A percentile compares a stretch with the other conserved stretches of the same genome.
These are phyloP conservation scores for Arabidopsis suecica DNA, from an alignment of 345 rosid genomes.

Conservation along the genomic window DNA sequence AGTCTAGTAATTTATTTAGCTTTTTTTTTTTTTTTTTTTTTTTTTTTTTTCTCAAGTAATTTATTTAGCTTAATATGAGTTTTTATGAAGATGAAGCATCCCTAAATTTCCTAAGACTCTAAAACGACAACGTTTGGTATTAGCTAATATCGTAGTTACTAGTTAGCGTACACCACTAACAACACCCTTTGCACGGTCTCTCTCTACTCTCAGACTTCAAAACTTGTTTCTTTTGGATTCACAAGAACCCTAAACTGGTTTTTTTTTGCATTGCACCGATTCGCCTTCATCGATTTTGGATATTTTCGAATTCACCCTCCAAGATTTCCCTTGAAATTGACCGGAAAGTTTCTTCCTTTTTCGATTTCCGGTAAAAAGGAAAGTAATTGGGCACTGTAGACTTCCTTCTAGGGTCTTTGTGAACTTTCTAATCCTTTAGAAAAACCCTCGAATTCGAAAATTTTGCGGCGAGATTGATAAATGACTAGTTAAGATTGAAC, in stretches of 20 bases:
- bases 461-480: not conserved
- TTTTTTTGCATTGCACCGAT: not conserved
- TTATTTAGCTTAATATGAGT: too few relatives aligned
- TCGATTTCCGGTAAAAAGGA: not conserved
- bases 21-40: too few relatives aligned
- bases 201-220: not conserved
- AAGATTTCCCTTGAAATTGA: not conserved
- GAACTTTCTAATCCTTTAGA: not conserved
- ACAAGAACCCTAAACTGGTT: not conserved
- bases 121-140: not conserved
- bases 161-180: not conserved
- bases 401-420: conserved; percentile 13
- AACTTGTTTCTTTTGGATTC: not conserved
- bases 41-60: too few relatives aligned
- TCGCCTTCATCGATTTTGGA: not conserved
- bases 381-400: conserved; percentile 12
- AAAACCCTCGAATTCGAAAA: conserved; percentile 13
- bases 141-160: not conserved
- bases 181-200: conserved; percentile 9
- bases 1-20: too few relatives aligned
- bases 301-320: not conserved
- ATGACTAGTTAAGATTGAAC: conserved; percentile 25
- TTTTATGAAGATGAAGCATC: not conserved
- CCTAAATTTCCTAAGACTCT: not conserved
- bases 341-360: not conserved